These are phyloP conservation scores for Yamadazyma kanchanaburiensis DNA, from an alignment of 1,139 yeast genomes.

Conservation along the genomic window DNA sequence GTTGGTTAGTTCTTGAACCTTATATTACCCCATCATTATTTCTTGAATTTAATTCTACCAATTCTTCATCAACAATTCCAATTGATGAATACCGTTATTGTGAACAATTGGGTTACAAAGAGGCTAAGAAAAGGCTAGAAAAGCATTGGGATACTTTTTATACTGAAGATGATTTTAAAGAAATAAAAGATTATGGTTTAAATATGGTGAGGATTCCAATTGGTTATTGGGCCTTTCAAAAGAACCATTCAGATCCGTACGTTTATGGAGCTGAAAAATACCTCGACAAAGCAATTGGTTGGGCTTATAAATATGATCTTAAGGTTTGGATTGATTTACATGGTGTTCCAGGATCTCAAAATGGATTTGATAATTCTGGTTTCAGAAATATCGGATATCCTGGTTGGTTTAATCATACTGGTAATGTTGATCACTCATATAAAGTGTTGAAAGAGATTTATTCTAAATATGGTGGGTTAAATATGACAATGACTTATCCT, in stretches of 20 bases:
- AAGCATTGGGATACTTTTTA: constrained; percentile 81
- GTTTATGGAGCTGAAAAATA: constrained; percentile 79
- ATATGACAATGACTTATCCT: constrained; percentile 43
- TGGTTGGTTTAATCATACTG: constrained; percentile 48
- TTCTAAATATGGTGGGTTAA: constrained; percentile 60
- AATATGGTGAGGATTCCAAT: constrained; percentile 88
- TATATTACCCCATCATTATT: constrained; percentile 84
- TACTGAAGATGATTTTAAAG: constrained; percentile 65
- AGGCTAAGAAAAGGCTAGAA: constrained; percentile 50
- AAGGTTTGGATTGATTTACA: constrained; percentile 92
- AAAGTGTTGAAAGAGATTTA: constrained; percentile 44
- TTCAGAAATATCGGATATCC: constrained; percentile 53
- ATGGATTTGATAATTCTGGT: constrained; percentile 96
- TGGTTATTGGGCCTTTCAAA: constrained; percentile 92
- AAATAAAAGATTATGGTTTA: constrained; percentile 64
- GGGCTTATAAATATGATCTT: constrained; percentile 64
- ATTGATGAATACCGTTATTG: constrained; percentile 83
- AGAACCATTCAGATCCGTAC: constrained; percentile 69
- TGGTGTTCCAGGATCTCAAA: constrained; percentile 96
- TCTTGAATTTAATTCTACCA: constrained; percentile 33
- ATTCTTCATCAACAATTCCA: constrained; percentile 45
- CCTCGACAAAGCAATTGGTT: constrained; percentile 70
- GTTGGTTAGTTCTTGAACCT: constrained; percentile 86
- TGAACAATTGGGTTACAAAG: constrained; percentile 56
- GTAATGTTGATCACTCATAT: constrained; percentile 50